Conservation (phyloP, 2,329 filamentous ascomycete species). For the Colletotrichum tanaceti region DNA sequence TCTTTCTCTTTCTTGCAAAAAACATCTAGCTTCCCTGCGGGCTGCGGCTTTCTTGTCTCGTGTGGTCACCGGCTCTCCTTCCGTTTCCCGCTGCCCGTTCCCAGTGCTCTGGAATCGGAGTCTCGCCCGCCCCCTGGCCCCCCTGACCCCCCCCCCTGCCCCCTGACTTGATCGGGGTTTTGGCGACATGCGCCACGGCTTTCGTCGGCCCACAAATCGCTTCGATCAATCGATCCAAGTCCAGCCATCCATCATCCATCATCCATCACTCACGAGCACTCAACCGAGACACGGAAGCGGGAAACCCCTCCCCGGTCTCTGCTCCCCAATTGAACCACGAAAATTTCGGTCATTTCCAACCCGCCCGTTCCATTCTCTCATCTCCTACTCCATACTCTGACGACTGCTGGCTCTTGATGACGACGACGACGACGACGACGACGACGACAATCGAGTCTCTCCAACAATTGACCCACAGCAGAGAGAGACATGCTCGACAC, state of each 20-base stretch:
- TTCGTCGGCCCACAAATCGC: conserved; percentile 29
- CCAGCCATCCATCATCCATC: background rate
- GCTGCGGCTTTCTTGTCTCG: too few species aligned
- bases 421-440: background rate
- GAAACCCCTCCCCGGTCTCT: conserved; percentile 3
- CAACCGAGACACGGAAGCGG: background rate
- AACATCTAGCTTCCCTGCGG: too few species aligned
- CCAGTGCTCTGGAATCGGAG: conserved; percentile 6
- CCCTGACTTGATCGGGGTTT: background rate
- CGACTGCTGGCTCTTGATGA: too few species aligned
- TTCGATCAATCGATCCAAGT: background rate
- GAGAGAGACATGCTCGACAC: background rate
- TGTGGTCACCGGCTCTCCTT: too few species aligned
- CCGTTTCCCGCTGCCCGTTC: background rate
- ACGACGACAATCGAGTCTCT: background rate
- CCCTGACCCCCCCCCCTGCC: too few species aligned
- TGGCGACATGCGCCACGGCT: conserved; percentile 9
- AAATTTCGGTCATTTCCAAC: conserved; percentile 27
- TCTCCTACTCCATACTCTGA: too few species aligned
- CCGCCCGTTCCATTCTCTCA: background rate
- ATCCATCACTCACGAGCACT: too few species aligned
- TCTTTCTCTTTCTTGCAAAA: too few species aligned
- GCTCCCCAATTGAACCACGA: conserved; percentile 28
- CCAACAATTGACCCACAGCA: background rate
- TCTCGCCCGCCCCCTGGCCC: background rate